Evolutionary conservation across 805 yeast species (phyloP).

Genomic region (Clavispora fructus): DNA sequence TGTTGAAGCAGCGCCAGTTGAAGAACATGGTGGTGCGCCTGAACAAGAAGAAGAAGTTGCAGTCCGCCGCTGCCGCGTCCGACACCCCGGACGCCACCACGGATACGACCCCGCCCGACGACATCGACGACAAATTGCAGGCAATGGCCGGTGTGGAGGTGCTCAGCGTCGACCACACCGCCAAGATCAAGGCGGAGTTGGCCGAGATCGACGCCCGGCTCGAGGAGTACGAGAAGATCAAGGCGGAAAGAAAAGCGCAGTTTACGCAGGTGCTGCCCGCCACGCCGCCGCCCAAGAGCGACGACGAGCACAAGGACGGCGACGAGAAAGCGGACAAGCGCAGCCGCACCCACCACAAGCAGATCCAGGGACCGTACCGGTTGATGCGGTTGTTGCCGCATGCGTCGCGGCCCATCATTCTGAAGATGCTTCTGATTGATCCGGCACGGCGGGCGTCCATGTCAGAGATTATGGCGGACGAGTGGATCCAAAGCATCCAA

Average conservation of each 20-base stretch:
- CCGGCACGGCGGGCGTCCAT: slow-evolving; percentile 59
- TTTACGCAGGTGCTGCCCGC: slow-evolving; percentile 18
- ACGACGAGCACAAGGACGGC: background rate
- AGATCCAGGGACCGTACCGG: slow-evolving; percentile 79
- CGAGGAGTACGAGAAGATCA: slow-evolving; percentile 32
- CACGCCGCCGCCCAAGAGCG: slow-evolving; percentile 4
- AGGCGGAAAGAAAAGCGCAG: slow-evolving; percentile 29
- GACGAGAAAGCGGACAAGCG: slow-evolving; percentile 14
- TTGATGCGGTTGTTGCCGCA: slow-evolving; percentile 77
- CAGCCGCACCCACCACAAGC: slow-evolving; percentile 41
- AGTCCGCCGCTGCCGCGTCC: slow-evolving; percentile 1
- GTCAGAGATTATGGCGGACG: slow-evolving; percentile 60
- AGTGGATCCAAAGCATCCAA: slow-evolving; percentile 61
- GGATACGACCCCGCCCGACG: slow-evolving; percentile 1
- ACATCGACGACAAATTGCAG: slow-evolving; percentile 15
- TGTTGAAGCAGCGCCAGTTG: slow-evolving; percentile 54
- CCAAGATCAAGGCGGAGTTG: slow-evolving; percentile 28
- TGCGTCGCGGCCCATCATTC: slow-evolving; percentile 72
- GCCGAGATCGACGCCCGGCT: slow-evolving; percentile 33
- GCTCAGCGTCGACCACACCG: slow-evolving; percentile 27
- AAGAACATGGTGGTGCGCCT: slow-evolving; percentile 42
- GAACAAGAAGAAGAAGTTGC: slow-evolving; percentile 36
- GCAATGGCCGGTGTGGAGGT: slow-evolving; percentile 20
- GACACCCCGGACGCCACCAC: no score
- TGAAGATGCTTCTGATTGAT: slow-evolving; percentile 60